Evolutionary conservation across 225 moss, liverwort and hornwort genomes (phyloP).

Genomic region (Marchantia polymorpha): DNA sequence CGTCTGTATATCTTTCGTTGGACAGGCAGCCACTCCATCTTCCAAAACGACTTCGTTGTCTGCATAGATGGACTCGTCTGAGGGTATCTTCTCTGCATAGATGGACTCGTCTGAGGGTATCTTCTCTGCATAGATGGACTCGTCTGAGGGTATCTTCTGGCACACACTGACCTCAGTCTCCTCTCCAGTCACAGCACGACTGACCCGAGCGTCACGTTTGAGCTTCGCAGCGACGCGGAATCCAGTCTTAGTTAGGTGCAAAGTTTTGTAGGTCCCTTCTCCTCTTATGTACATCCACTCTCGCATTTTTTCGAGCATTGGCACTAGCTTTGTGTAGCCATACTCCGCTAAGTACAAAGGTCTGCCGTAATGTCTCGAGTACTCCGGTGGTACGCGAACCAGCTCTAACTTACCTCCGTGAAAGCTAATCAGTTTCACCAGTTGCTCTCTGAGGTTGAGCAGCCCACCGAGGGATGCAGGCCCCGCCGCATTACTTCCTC

Average conservation of each 20-base stretch:
- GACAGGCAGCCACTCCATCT: conserved; percentile 4
- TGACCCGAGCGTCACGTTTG: conserved; percentile 50
- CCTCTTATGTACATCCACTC: conserved; percentile 70
- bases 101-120: conserved; percentile 19
- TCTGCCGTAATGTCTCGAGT: conserved; percentile 63
- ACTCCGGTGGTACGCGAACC: conserved; percentile 71
- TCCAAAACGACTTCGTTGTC: conserved; percentile 34
- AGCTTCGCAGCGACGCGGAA: conserved; percentile 57
- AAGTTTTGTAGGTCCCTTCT: conserved; percentile 58
- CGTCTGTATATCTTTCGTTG: conserved; percentile 12
- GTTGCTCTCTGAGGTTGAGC: conserved; percentile 59
- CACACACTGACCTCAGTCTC: conserved; percentile 54
- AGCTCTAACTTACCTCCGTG: conserved; percentile 73
- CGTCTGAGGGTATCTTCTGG: conserved; percentile 27
- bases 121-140: conserved; percentile 11
- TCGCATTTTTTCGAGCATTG: conserved; percentile 73
- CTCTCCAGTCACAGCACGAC: conserved; percentile 45
- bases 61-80: conserved; percentile 4
- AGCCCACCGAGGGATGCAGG: conserved; percentile 57
- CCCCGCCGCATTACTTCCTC: conserved; percentile 45
- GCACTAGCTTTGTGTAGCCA: conserved; percentile 53
- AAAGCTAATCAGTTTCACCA: conserved; percentile 57
- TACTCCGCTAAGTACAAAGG: conserved; percentile 70
- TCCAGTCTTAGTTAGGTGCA: conserved; percentile 62
- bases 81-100: conserved; percentile 28